Conservation (phyloP, 2,329 filamentous ascomycete genomes). For the Coleophoma eucalyptorum region DNA sequence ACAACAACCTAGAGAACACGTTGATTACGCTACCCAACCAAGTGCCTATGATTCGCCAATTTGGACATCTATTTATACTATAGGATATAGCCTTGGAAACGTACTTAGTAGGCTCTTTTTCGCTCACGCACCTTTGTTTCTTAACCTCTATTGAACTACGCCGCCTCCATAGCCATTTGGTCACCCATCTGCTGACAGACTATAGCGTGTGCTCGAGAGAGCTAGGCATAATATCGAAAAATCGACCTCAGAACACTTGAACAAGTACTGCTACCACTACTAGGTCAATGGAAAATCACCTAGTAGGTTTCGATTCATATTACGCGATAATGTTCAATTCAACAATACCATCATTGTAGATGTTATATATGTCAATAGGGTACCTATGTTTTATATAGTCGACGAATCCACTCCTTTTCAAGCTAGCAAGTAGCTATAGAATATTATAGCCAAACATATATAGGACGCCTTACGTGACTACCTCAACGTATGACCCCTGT, state of each 20-base stretch:
- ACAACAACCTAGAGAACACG: constrained; percentile 3
- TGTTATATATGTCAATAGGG: constrained; percentile 4
- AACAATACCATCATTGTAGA: constrained; percentile 6
- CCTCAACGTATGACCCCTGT: constrained; percentile 5
- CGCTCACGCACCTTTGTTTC: background rate
- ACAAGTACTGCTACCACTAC: constrained; percentile 1
- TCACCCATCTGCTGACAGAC: background rate
- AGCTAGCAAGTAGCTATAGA: no score
- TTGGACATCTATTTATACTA: constrained; percentile 1
- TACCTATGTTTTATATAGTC: constrained; percentile 1
- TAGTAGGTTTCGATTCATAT: constrained; percentile 2
- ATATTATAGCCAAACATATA: no score
- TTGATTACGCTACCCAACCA: constrained; percentile 1
- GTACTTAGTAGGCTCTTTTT: background rate
- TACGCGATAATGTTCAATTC: constrained; percentile 2
- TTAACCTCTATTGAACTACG: background rate
- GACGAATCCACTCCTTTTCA: constrained; percentile 1
- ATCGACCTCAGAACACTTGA: background rate
- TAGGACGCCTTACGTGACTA: no score
- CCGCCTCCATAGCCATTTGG: constrained; percentile 1
- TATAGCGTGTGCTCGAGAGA: background rate
- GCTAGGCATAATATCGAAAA: background rate
- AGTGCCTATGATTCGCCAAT: background rate
- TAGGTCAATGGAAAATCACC: background rate
- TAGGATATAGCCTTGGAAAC: background rate